A percentile compares a stretch with the other conserved stretches of the same genome.
Evolutionary conservation across 192 early-diverging fungal species (phyloP).

Genomic region (Coemansia sp.): DNA sequence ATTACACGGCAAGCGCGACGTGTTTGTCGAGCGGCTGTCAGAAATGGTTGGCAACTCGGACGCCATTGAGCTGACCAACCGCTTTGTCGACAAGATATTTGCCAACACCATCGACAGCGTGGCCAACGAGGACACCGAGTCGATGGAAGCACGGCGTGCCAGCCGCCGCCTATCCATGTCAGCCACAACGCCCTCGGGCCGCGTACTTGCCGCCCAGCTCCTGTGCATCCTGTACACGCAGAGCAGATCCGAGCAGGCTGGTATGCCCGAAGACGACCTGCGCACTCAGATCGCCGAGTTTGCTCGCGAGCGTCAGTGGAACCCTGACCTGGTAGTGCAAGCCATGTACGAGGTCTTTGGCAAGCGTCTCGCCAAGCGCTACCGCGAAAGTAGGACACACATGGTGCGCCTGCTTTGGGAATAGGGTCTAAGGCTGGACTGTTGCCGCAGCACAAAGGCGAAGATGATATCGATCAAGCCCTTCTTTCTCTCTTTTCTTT

Average conservation of each 20-base stretch:
- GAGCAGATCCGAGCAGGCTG: slow-evolving; percentile 20
- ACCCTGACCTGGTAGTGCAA: slow-evolving; percentile 49
- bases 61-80: slow-evolving; percentile 37
- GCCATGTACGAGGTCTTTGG: slow-evolving; percentile 53
- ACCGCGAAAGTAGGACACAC: slow-evolving; percentile 43
- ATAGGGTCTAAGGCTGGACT: not conserved
- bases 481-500: no score
- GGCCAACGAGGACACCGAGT: slow-evolving; percentile 49
- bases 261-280: slow-evolving; percentile 46
- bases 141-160: slow-evolving; percentile 37
- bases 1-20: slow-evolving; percentile 15
- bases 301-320: slow-evolving; percentile 49
- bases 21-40: slow-evolving; percentile 20
- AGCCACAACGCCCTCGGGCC: slow-evolving; percentile 30
- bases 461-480: no score
- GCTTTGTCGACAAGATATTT: slow-evolving; percentile 47
- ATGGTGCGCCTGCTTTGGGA: slow-evolving; percentile 51
- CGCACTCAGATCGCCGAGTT: slow-evolving; percentile 41
- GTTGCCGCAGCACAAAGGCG: not conserved
- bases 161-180: slow-evolving; percentile 49
- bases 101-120: slow-evolving; percentile 48
- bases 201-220: slow-evolving; percentile 48
- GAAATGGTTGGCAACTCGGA: slow-evolving; percentile 46
- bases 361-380: slow-evolving; percentile 48
- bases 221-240: slow-evolving; percentile 46